Base-by-base conservation (phyloP, 2,329 filamentous ascomycete genomes). In the Xylaria sp. region DNA sequence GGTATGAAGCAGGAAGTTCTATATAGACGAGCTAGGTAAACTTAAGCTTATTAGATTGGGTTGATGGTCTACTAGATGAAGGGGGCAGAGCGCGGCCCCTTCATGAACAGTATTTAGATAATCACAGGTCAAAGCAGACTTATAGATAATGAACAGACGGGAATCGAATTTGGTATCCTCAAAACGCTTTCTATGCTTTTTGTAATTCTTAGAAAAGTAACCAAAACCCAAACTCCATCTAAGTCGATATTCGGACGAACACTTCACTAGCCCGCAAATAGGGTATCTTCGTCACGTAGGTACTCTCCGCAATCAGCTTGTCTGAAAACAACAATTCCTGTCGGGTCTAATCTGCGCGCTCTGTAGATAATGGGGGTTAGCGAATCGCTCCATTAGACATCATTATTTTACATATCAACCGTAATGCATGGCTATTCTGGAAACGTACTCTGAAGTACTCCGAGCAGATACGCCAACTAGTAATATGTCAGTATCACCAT, bases 281-380 rank as follows among this genome's bases (percentile, higher is more conserved):
- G 78, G 65, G 87, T 89, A 78, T 90, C 89, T 79, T 91, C 89
- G 76, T 98, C 95, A 78, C 96, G 89, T 78, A 99, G 85, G 79
- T 97, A 99, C 83, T 98, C 95, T 75, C 96, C 96, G 75, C 93
- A 92, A 83, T 99, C 96, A 0, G 93, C 93, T 83, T 99, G 96
- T 73, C 95, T 87, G 82, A 98, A 98, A 64, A 92, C 91, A 10
- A 93, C 91, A 70, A 98, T 91, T 12, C 91, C 94, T 0, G 96
- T 99, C 0, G 96, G 96, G 72, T 98, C 96, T 75, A 98, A 80
- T 73, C 93, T 88, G 77, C 94, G 87, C 93, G 78, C 94, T 71
- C 70, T 72, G 25, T 43, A 87, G n/a, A 60, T 43, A 20, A 51
- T 18, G 15, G 18, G 18, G 12, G 57, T 73, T 68, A 72, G 67